Evolutionary conservation across 2,329 filamentous ascomycete species (phyloP).

Genomic region (Berkeleyomyces rouxiae): DNA sequence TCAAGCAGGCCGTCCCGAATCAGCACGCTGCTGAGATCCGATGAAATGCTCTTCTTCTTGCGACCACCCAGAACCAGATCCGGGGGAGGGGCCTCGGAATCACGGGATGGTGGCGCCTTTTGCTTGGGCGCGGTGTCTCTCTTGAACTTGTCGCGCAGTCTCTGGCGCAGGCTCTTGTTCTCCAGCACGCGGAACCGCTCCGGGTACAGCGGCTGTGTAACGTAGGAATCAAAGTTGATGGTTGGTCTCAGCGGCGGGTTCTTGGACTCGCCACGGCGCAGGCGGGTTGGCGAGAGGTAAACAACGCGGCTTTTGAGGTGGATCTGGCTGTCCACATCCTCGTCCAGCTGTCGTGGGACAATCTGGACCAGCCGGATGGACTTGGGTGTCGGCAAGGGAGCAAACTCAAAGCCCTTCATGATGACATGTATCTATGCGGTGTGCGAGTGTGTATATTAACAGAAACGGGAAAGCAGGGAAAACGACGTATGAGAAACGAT

Average conservation of each 20-base stretch:
- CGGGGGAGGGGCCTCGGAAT: not conserved
- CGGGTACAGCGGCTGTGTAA: slow-evolving; percentile 7
- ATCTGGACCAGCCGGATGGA: slow-evolving; percentile 13
- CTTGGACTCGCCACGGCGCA: slow-evolving; percentile 10
- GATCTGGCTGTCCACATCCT: slow-evolving; percentile 7
- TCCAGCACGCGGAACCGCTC: slow-evolving; percentile 11
- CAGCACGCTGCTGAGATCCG: slow-evolving; percentile 8
- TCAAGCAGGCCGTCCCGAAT: slow-evolving; percentile 8
- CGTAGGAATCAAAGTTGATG: slow-evolving; percentile 10
- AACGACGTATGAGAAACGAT: not conserved
- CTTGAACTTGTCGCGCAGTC: slow-evolving; percentile 11
- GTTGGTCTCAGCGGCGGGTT: slow-evolving; percentile 6
- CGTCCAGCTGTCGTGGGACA: slow-evolving; percentile 5
- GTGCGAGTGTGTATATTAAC: not conserved
- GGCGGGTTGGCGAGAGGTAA: slow-evolving; percentile 10
- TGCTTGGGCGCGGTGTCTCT: slow-evolving; percentile 1
- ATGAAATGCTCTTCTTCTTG: slow-evolving; percentile 9
- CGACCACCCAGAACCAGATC: slow-evolving; percentile 10
- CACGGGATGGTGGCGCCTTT: not conserved
- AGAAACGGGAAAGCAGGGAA: not conserved
- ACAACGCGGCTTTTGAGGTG: slow-evolving; percentile 10
- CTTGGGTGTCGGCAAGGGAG: slow-evolving; percentile 9
- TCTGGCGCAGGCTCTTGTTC: slow-evolving; percentile 12
- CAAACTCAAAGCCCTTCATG: slow-evolving; percentile 7
- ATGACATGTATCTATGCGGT: not conserved